Base-by-base conservation (phyloP, 1,139 yeast species). In the Trichomonascaceae sp. region DNA sequence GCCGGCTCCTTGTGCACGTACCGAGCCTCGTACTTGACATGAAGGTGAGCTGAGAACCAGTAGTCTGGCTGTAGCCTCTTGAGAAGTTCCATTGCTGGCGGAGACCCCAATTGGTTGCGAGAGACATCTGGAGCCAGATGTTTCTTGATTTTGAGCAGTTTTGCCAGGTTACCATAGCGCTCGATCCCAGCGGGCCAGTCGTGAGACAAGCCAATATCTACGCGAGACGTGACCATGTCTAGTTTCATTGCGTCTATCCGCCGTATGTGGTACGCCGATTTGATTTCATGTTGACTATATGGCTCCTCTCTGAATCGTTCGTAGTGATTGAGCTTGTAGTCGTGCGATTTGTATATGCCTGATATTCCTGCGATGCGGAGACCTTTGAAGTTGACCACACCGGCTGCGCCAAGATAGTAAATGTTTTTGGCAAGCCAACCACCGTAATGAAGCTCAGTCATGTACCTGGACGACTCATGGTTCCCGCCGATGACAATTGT, bases 381-480 rank as follows among this genome's bases (percentile, higher is more conserved):
- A 0, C 95, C 95, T 40, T 67, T 68, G 48, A 59, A 79, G 74
- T 79, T 74, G 1, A 92, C 61, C 3, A 75, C 73, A 11, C 89
- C 85, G 29, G 76, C 70, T 29, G 74, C 73, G 0, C 98, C 99
- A 49, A 89, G 54, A 50, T 76, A 92, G 54, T 78, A 92, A n/a
- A 89, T 84, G 44, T 79, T 77, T 1, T 84, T 84, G 1, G 94
- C 93, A 1, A 81, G 89, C 85, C 92, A 92, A 0, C 99, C 99
- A 8, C 99, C 99, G 51, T 68, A 71, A 42, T 72, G 73, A 39
- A 87, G 58, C 46, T 81, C 87, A 44, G 71, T 67, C 43, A 89
- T 50, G 52, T 80, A 82, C 40, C 76, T 71, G 37, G 92, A 79
- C 5, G 92, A 75, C 51, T 89, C 99, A 50, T 89, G 99, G 56